phyloP scores from a whole-genome alignment of 495 filamentous ascomycete species.

The Talaromyces wortmannii region DNA sequence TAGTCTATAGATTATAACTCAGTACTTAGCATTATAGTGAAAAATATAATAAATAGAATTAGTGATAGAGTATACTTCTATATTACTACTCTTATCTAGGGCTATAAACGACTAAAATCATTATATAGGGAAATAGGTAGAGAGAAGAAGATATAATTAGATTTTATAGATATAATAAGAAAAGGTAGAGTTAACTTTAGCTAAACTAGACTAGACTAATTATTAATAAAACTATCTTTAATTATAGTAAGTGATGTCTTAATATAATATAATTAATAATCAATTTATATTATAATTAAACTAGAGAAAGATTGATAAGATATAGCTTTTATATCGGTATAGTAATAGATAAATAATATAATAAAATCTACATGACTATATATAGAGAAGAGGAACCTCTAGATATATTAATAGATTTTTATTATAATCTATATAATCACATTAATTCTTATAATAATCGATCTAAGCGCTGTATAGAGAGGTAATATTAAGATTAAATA shows the following conservation, averaged over 20 bases:
- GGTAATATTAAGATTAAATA: neutral
- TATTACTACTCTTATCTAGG: neutral
- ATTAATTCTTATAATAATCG: neutral
- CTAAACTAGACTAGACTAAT: neutral
- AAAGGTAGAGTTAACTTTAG: neutral
- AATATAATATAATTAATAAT: neutral
- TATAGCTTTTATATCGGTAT: neutral
- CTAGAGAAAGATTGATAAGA: neutral
- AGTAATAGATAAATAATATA: neutral
- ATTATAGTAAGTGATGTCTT: neutral
- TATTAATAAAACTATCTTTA: neutral
- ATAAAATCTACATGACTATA: neutral
- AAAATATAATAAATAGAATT: neutral
- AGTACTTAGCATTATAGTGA: neutral
- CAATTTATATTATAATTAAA: neutral
- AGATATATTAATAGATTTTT: neutral
- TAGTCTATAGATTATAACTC: neutral
- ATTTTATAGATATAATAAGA: neutral
- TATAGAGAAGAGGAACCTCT: neutral
- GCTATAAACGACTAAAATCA: neutral
- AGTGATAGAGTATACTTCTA: neutral
- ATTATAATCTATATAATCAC: neutral
- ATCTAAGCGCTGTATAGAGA: neutral
- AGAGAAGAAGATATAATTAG: neutral
- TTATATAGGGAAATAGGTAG: neutral